These are phyloP conservation scores for Pseudognaphalium luteoalbum DNA, from an alignment of 129 eudicot species.

Conservation along the genomic window DNA sequence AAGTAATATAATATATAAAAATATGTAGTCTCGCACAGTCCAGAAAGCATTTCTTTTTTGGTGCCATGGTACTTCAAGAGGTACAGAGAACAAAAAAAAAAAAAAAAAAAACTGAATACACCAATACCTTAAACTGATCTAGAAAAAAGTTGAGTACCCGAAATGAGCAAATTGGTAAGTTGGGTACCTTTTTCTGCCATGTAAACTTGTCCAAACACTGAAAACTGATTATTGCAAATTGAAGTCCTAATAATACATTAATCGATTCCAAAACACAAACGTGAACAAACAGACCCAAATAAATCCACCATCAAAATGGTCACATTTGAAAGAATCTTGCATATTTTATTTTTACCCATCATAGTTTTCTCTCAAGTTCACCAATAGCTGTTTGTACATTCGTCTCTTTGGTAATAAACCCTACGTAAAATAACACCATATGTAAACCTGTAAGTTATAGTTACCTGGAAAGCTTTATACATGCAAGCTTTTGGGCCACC, in stretches of 20 bases:
- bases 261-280: neutral
- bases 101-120: too few species aligned
- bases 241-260: neutral
- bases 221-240: neutral
- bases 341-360: neutral
- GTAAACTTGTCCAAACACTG: neutral
- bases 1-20: too few species aligned
- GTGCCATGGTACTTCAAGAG: too few species aligned
- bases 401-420: slow-evolving; percentile 6
- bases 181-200: too few species aligned
- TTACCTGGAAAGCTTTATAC: slow-evolving; percentile 96
- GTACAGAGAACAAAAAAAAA: too few species aligned
- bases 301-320: slow-evolving; percentile 10
- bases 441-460: slow-evolving; percentile 15
- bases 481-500: slow-evolving; percentile 96
- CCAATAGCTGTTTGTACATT: neutral
- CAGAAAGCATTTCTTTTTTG: too few species aligned
- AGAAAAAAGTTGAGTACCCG: too few species aligned
- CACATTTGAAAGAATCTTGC: neutral
- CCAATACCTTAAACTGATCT: too few species aligned
- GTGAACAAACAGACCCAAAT: neutral
- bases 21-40: too few species aligned
- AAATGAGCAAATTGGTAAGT: too few species aligned
- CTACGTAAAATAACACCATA: slow-evolving; percentile 7
- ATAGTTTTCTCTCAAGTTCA: neutral